Conservation (phyloP, 73 alveolate genomes). For the Paramecium pentaurelia region DNA sequence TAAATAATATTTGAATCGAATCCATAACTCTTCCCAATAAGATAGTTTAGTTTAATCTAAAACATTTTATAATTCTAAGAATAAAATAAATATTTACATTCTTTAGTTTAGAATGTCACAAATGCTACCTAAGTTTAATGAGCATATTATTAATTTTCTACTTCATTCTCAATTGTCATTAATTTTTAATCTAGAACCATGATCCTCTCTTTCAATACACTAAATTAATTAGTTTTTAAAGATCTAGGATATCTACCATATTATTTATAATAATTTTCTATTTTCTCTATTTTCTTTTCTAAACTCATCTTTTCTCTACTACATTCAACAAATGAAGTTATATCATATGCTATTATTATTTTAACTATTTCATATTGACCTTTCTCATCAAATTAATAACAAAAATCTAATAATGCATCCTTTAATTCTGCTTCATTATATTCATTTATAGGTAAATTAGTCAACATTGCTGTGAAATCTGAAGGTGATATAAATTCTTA, state of each 20-base stretch:
- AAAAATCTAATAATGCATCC: neutral
- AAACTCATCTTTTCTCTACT: neutral
- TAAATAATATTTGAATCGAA: neutral
- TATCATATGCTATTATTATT: slow-evolving; percentile 2
- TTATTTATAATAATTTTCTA: neutral
- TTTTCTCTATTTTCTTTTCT: neutral
- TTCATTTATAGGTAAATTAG: neutral
- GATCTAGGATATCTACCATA: neutral
- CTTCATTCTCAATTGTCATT: neutral
- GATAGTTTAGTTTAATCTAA: neutral
- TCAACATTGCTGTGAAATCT: slow-evolving; percentile 30
- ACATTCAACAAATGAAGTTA: neutral
- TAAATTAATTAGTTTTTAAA: neutral
- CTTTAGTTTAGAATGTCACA: slow-evolving; percentile 29
- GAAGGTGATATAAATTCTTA: slow-evolving; percentile 16
- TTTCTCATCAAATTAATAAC: neutral
- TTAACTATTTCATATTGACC: neutral
- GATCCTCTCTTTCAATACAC: neutral
- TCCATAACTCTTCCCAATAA: neutral
- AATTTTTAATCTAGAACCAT: neutral
- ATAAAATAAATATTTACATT: neutral
- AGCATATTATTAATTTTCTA: neutral
- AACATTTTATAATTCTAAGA: neutral
- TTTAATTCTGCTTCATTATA: slow-evolving; percentile 35
- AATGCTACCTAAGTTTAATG: slow-evolving; percentile 7